Conservation (phyloP, 495 filamentous ascomycete species). For the Astrothelium subdiscretum region DNA sequence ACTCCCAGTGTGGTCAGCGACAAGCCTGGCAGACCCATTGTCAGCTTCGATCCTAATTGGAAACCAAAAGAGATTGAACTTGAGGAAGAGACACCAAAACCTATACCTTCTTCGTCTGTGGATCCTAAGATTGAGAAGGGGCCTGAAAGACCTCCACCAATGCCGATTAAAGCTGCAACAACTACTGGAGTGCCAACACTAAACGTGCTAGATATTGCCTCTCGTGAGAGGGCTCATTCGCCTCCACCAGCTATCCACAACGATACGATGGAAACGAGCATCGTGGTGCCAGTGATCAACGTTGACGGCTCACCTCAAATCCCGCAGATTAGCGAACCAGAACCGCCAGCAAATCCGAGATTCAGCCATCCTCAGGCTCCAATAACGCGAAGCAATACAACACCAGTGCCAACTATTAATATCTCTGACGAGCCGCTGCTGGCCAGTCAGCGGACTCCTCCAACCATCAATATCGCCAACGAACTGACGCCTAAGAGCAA, state of each 20-base stretch:
- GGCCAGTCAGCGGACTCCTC: conserved; percentile 11
- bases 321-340: neutral
- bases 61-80: conserved; percentile 43
- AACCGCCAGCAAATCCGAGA: neutral
- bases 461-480: conserved; percentile 26
- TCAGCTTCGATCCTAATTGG: conserved; percentile 82
- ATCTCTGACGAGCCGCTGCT: conserved; percentile 17
- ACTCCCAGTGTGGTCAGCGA: conserved; percentile 80
- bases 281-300: neutral
- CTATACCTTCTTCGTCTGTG: neutral
- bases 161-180: neutral
- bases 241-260: neutral
- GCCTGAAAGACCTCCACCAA: neutral
- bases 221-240: neutral
- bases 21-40: conserved; percentile 73
- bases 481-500: conserved; percentile 18
- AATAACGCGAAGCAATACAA: neutral
- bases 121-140: neutral
- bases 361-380: conserved; percentile 2
- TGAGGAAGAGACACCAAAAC: conserved; percentile 18
- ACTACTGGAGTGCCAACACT: neutral
- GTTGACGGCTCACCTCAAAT: neutral
- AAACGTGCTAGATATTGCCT: neutral
- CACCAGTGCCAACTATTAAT: conserved; percentile 23
- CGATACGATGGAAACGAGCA: conserved; percentile 2